Base-by-base conservation (phyloP, 306 rosid genomes). In the Trichosanthes truncata region DNA sequence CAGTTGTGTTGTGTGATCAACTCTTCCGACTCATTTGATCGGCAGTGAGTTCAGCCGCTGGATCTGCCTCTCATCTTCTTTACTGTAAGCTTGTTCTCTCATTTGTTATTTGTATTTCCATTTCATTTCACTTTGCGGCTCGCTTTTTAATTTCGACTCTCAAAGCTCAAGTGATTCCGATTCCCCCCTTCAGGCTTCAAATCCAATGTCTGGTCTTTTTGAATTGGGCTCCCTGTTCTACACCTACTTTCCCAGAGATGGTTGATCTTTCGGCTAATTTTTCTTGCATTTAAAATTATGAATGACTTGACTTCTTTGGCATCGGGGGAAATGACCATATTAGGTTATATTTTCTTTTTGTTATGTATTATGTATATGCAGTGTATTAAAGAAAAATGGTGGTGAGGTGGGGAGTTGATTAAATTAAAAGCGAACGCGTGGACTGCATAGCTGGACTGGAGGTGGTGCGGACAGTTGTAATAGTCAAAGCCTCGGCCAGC, bases 371-470 rank as follows among this genome's bases (percentile, higher is more conserved):
- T 29, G 1, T 29, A 29, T 29, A 29, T 29, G 33, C 2, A 29
- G 33, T 29, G 33, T 29, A 29, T 29, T 29, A 29, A 29, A 29
- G 33, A 29, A 29, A 29, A 29, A 2, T 1, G 33, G 33, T 1
- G 33, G 33, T 29, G 33, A 10, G 46, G 69, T 31, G 21, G 69
- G 69, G 5, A 62, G 69, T 62, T 33, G 9, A 62, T 62, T 62
- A 15, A 62, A 65, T 65, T 65, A 65, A 65, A 65, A 65, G 46
- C 72, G 46, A 65, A 65, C 72, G 72, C 72, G 72, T 65, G 72
- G 72, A 35, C 36, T 10, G 0, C 18, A 26, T 25, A 12, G 65
- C 14, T 23, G 63, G 21, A 57, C 31, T 23, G 60, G 68, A 29
- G 14, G 69, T 31, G 21, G 38, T 62, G 72, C 72, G 23, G 31